A percentile compares a stretch with the other conserved stretches of the same genome.
These are phyloP conservation scores for Dalechampia spathulata DNA, from an alignment of 441 rosid genomes.

Conservation along the genomic window DNA sequence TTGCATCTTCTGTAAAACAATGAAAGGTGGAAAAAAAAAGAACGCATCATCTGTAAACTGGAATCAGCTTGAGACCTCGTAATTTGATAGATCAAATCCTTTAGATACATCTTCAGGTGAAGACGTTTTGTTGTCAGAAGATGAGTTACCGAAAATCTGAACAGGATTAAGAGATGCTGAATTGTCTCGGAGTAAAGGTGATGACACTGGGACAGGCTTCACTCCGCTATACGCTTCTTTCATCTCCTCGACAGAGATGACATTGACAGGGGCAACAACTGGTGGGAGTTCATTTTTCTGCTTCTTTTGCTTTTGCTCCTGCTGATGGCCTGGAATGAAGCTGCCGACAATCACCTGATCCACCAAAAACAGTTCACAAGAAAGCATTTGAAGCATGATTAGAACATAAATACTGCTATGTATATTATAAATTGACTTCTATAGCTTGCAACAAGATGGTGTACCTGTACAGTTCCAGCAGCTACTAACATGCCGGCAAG, in stretches of 20 bases:
- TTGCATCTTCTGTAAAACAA: conserved; percentile 13
- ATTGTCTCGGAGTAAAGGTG: conserved; percentile 34
- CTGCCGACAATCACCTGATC: conserved; percentile 88
- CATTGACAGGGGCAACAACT: conserved; percentile 21
- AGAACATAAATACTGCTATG: neutral
- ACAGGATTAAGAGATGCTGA: conserved; percentile 24
- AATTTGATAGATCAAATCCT: conserved; percentile 40
- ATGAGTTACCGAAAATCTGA: conserved; percentile 27
- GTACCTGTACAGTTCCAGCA: conserved; percentile 96
- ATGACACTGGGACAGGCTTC: conserved; percentile 35
- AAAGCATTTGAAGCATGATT: neutral
- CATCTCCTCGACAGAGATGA: conserved; percentile 31
- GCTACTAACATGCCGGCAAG: conserved; percentile 90
- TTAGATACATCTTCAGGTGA: conserved; percentile 40
- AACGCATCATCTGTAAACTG: neutral
- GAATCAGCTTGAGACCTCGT: conserved; percentile 38
- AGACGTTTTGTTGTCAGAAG: conserved; percentile 27
- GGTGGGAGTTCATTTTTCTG: conserved; percentile 37
- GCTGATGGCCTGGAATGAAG: conserved; percentile 80
- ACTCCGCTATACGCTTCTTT: conserved; percentile 32
- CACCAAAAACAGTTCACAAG: conserved; percentile 12
- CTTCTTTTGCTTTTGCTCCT: conserved; percentile 68
- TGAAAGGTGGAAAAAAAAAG: conserved; percentile 5
- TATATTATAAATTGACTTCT: neutral
- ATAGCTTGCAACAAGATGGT: conserved; percentile 1